These are phyloP conservation scores for Solanum tarapatanum DNA, from an alignment of 257 asterid genomes.

Conservation along the genomic window DNA sequence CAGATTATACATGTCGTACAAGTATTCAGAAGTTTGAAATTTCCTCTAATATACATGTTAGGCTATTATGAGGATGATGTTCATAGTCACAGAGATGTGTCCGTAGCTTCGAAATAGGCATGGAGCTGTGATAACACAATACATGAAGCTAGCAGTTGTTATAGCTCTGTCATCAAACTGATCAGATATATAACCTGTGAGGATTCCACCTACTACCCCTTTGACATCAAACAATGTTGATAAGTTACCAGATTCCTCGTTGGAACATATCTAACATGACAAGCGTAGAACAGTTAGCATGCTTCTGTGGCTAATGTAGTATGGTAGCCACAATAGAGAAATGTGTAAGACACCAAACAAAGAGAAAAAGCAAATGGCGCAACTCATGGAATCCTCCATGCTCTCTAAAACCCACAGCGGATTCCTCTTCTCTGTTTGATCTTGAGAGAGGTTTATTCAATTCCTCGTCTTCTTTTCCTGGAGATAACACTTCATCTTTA, in stretches of 20 bases:
- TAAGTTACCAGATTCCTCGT: slow-evolving; percentile 63
- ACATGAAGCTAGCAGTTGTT: slow-evolving; percentile 88
- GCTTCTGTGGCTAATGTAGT: slow-evolving; percentile 91
- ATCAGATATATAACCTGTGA: slow-evolving; percentile 81
- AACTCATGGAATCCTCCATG: slow-evolving; percentile 87
- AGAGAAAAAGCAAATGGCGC: slow-evolving; percentile 78
- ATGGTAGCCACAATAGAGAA: slow-evolving; percentile 82
- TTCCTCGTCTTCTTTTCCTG: slow-evolving; percentile 42
- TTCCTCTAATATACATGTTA: background rate
- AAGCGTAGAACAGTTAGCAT: background rate
- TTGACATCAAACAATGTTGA: slow-evolving; percentile 86
- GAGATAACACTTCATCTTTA: slow-evolving; percentile 23
- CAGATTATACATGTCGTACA: background rate
- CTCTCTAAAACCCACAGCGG: slow-evolving; percentile 64
- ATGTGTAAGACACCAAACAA: slow-evolving; percentile 88
- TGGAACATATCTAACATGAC: slow-evolving; percentile 12
- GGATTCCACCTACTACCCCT: slow-evolving; percentile 83
- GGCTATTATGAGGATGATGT: slow-evolving; percentile 36
- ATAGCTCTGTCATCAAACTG: slow-evolving; percentile 60
- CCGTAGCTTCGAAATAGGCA: slow-evolving; percentile 69
- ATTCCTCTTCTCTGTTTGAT: slow-evolving; percentile 10
- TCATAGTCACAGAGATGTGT: slow-evolving; percentile 50
- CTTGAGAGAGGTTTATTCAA: slow-evolving; percentile 28
- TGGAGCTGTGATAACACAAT: slow-evolving; percentile 79
- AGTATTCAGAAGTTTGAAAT: background rate